Base-by-base conservation (phyloP, 2,329 filamentous ascomycete species). In the Cordyceps fumosorosea region DNA sequence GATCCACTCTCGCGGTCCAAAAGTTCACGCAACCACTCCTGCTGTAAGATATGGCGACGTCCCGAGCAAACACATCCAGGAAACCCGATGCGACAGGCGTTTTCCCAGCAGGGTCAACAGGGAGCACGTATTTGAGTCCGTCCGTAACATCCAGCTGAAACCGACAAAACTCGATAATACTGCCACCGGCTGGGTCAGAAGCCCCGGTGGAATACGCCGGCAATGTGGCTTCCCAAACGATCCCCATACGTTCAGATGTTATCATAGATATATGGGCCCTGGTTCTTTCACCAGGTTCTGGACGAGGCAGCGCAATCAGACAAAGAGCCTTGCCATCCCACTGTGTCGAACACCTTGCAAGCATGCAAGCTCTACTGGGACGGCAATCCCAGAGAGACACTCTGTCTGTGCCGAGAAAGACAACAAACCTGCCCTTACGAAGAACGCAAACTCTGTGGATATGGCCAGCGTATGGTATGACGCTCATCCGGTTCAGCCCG, bases 21-120 rank as follows among this genome's bases (percentile, higher is more conserved):
- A 93, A 93, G 64, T 89, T 86, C 50, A 96, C 82, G 6, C 87
- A 78, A 0, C 92, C 93, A 11, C 81, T 82, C 24, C 84, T 80
- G 0, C 89, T 93, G 71, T 95, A 96, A 0, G 92, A 95, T 29
- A 96, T 86, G 14, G 91, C 91, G 56, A 96, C 86, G 70, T 96
- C 92, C 45, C 88, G 86, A 12, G 91, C 89, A 72, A 96, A 96
- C 0, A 90, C 84, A 72, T 96, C 92, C 37, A 96, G 81, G 65
- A 92, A 96, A 0, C 89, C 90, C 4, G 90, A 90, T 12, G 86
- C 84, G 3, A 87, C 81, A 1, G 87, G 84, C 45, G 83, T 79
- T 12, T 89, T 86, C 1, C 92, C 93, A 1, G 91, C 92, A 56
- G 92, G 91, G 69, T 96, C 93, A 53, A 96, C 91, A 0, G 92